Percentiles rank a stretch among this genome's conserved stretches.
phyloP scores from a whole-genome alignment of 192 early-diverging fungal genomes.

The Umbelopsis isabellina region DNA sequence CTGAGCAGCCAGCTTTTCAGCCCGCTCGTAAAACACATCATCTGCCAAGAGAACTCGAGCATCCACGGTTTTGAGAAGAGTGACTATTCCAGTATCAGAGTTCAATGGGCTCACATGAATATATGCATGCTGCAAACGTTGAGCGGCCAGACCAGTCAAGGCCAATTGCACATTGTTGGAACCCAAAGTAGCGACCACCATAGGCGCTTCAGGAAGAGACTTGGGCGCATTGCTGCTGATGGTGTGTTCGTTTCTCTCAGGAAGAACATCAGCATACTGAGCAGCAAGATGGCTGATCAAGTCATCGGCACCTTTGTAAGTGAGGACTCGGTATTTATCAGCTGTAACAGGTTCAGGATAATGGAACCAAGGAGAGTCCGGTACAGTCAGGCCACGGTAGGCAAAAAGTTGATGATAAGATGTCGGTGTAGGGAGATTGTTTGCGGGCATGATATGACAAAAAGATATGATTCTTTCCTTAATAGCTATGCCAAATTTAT shows the following conservation, averaged over 20 bases:
- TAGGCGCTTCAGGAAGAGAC: neutral
- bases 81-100: neutral
- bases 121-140: slow-evolving; percentile 8
- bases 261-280: slow-evolving; percentile 1
- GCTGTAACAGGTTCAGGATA: neutral
- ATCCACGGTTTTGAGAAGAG: neutral
- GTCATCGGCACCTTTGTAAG: neutral
- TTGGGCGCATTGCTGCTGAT: neutral
- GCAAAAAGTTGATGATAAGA: slow-evolving; percentile 5
- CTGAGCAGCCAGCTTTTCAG: neutral
- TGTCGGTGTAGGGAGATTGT: neutral
- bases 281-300: slow-evolving; percentile 3
- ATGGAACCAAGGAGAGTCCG: neutral
- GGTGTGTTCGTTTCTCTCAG: neutral
- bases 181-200: neutral
- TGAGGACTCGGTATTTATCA: neutral
- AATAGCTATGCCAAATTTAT: neutral
- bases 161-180: slow-evolving; percentile 2
- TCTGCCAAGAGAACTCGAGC: neutral
- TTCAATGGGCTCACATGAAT: slow-evolving; percentile 8
- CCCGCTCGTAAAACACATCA: slow-evolving; percentile 1
- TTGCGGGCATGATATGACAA: neutral
- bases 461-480: neutral
- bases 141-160: neutral
- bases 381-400: neutral